Base-by-base conservation (phyloP, 306 rosid species). In the Cicer bijugum region DNA sequence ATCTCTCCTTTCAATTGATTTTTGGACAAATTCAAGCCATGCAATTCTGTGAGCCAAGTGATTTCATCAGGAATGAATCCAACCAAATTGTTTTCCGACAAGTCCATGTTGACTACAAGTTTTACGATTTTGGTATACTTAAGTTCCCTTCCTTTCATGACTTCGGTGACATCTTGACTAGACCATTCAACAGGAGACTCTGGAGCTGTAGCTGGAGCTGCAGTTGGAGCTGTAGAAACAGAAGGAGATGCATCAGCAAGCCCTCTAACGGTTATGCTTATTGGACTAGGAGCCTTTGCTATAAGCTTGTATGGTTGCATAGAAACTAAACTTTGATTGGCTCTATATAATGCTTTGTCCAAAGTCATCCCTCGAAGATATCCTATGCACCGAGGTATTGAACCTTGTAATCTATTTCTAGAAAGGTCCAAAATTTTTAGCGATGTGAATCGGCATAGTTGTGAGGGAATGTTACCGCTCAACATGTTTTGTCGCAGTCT, bases 371-470 rank as follows among this genome's bases (percentile, higher is more conserved):
- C 72, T n/a, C 1, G 6, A 28, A 70, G 67, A 12, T 61, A 28
- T 1, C 77, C 82, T 3, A 71, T 61, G 77, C 78, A 79, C 2
- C 0, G 0, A 8, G 82, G 82, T 6, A 78, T 61, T 9, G 72
- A 78, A 12, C 82, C 82, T 1, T 42, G 6, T 71, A 78, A 42
- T 6, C 14, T 78, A 50, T 71, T 78, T 4, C 2, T 4, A 0
- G 77, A 72, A n/a, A 78, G 16, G 72, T 78, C 77, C 66, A 78
- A 61, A 44, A 71, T 62, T 78, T 61, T 0, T 0, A 78, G 8
- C 1, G 66, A 15, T 2, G 17, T 50, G 8, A 78, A 14, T 15
- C 61, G 72, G 42, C 82, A 78, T 39, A 78, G 9, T 14, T 61
- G 56, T 39, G 55, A 8, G 46, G 84, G 86, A 52, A 82, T 62